Evolutionary conservation across 225 moss, liverwort and hornwort genomes (phyloP).

Genomic region (Ulota crispa): DNA sequence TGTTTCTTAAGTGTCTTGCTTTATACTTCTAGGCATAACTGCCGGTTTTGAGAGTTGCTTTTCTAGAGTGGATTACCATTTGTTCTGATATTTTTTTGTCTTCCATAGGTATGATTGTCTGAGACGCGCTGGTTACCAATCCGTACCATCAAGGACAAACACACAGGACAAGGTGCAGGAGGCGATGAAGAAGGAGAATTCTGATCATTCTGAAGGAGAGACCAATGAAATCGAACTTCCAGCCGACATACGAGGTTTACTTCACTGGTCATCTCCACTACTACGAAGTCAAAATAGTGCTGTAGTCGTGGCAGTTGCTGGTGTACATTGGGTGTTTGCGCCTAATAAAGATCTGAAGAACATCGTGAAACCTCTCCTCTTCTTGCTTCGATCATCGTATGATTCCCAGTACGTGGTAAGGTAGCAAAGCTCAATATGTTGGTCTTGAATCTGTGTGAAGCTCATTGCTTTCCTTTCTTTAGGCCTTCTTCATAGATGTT

Average conservation of each 20-base stretch:
- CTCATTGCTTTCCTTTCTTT: slow-evolving; percentile 4
- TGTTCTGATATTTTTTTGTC: slow-evolving; percentile 21
- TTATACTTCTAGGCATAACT: background rate
- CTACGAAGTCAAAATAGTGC: slow-evolving; percentile 84
- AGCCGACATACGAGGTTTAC: slow-evolving; percentile 57
- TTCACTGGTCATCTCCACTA: slow-evolving; percentile 72
- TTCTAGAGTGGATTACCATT: slow-evolving; percentile 6
- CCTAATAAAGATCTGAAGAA: slow-evolving; percentile 59
- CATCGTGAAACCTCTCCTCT: slow-evolving; percentile 81
- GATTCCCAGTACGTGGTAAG: slow-evolving; percentile 99
- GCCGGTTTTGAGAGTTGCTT: slow-evolving; percentile 5
- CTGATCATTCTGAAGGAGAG: slow-evolving; percentile 39
- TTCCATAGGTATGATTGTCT: slow-evolving; percentile 53
- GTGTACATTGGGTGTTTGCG: slow-evolving; percentile 86
- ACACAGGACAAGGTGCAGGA: slow-evolving; percentile 31
- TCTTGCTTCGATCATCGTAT: slow-evolving; percentile 84
- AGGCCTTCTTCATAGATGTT: slow-evolving; percentile 9
- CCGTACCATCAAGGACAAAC: slow-evolving; percentile 20
- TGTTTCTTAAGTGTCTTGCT: slow-evolving; percentile 7
- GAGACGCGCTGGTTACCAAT: slow-evolving; percentile 34
- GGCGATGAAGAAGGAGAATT: slow-evolving; percentile 29
- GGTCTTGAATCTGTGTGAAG: slow-evolving; percentile 19
- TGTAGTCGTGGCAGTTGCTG: slow-evolving; percentile 89
- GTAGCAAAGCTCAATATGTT: slow-evolving; percentile 33
- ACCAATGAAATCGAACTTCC: slow-evolving; percentile 39